Percentiles rank a stretch among this genome's conserved stretches.
Evolutionary conservation across 352 stramenopile species (phyloP).

Genomic region (Phytophthora syringae): DNA sequence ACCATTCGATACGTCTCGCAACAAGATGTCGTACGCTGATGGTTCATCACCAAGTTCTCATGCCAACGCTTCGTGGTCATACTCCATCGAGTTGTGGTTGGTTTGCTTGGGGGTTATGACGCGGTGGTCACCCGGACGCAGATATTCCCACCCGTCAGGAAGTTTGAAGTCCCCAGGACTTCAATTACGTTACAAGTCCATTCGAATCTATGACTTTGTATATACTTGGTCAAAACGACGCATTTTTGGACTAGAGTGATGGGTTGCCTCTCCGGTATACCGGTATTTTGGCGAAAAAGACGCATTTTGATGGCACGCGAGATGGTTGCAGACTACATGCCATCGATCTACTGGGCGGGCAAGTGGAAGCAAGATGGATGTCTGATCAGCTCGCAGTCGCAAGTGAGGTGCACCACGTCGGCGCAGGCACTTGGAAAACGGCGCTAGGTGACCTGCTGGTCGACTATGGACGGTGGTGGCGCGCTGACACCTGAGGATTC

Average conservation of each 20-base stretch:
- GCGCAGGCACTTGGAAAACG: too few species aligned
- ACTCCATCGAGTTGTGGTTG: neutral
- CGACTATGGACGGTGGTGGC: neutral
- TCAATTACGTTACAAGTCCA: constrained; percentile 45
- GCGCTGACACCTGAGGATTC: neutral
- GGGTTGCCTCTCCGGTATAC: too few species aligned
- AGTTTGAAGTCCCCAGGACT: constrained; percentile 3
- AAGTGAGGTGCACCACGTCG: too few species aligned
- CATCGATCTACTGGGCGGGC: too few species aligned
- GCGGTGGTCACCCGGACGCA: neutral
- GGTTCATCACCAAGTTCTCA: constrained; percentile 45
- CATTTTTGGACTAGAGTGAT: too few species aligned
- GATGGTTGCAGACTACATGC: too few species aligned
- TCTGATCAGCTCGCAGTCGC: neutral
- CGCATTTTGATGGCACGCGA: too few species aligned
- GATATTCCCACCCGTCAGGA: constrained; percentile 20
- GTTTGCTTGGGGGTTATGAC: constrained; percentile 11
- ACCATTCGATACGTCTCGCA: constrained; percentile 30
- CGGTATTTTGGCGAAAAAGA: too few species aligned
- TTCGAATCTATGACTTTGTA: constrained; percentile 39
- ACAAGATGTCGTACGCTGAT: constrained; percentile 46
- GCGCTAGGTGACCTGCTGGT: neutral
- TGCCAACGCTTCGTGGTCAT: neutral
- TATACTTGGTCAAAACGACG: too few species aligned
- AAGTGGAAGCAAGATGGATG: neutral